These are phyloP conservation scores for Fusarium proliferatum DNA, from an alignment of 2,329 filamentous ascomycete species.

Conservation along the genomic window DNA sequence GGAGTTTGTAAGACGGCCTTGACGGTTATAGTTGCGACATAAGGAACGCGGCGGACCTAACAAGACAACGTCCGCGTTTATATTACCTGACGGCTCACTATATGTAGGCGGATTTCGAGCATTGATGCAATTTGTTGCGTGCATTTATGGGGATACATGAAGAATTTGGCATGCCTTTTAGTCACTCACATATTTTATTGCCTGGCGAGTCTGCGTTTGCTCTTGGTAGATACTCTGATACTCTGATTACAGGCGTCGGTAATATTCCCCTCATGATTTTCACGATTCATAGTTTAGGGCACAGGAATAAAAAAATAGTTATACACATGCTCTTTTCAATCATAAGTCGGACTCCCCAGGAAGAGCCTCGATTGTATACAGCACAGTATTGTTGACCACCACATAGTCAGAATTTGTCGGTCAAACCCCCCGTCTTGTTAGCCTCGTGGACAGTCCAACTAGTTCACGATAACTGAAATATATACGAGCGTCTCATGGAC, in stretches of 20 bases:
- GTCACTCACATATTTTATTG: conserved; percentile 2
- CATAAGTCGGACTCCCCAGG: not conserved
- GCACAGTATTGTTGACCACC: not conserved
- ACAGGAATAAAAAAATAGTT: conserved; percentile 14
- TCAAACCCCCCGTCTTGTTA: not conserved
- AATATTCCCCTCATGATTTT: conserved; percentile 31
- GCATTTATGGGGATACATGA: conserved; percentile 30
- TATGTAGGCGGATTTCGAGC: conserved; percentile 13
- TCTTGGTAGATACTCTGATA: conserved; percentile 21
- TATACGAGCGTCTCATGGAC: not conserved
- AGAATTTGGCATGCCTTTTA: conserved; percentile 13
- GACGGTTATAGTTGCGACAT: conserved; percentile 28
- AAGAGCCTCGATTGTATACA: not conserved
- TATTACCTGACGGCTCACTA: conserved; percentile 19
- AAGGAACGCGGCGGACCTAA: conserved; percentile 22
- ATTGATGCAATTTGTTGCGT: conserved; percentile 13
- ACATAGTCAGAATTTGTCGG: not conserved
- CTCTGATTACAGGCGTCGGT: conserved; percentile 20
- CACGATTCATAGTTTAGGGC: conserved; percentile 11
- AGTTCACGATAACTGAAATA: not conserved
- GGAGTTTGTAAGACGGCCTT: conserved; percentile 16
- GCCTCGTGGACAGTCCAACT: not conserved
- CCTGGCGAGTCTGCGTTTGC: conserved; percentile 22
- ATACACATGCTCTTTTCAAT: not conserved
- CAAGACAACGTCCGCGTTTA: conserved; percentile 30